Conservation (phyloP, 1,284 basidiomycete species). For the Irpex sp. region DNA sequence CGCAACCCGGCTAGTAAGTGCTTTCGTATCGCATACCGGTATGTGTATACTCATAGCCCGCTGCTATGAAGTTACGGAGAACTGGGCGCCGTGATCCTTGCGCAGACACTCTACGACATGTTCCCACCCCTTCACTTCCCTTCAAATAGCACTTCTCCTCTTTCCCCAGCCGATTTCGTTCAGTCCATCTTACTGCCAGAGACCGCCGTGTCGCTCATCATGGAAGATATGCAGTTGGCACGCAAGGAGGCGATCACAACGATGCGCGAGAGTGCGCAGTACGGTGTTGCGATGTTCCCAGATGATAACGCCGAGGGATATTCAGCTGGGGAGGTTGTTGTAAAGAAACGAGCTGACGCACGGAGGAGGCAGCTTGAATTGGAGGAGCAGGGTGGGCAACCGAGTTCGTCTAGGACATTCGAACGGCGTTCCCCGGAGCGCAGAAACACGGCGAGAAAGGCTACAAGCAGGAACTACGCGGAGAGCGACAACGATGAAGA, state of each 20-base stretch:
- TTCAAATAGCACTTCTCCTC: constrained; percentile 48
- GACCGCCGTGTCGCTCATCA: constrained; percentile 66
- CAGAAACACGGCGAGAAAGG: not conserved
- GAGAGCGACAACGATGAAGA: not conserved
- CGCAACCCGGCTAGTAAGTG: constrained; percentile 80
- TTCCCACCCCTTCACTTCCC: constrained; percentile 63
- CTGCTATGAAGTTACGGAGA: constrained; percentile 67
- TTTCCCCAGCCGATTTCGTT: constrained; percentile 68
- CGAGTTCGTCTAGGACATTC: not conserved
- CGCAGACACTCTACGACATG: constrained; percentile 69
- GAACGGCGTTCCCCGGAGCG: not conserved
- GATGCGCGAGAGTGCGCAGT: constrained; percentile 68
- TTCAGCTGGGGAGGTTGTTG: constrained; percentile 41
- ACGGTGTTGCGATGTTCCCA: constrained; percentile 79
- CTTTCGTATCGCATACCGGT: constrained; percentile 10
- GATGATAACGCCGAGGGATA: constrained; percentile 41
- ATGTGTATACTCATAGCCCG: constrained; percentile 6
- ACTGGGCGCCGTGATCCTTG: constrained; percentile 71
- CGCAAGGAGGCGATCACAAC: constrained; percentile 48
- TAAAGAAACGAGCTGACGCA: constrained; percentile 61
- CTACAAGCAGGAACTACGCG: not conserved
- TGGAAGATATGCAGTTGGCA: constrained; percentile 55
- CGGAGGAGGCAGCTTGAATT: constrained; percentile 58
- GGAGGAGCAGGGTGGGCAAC: constrained; percentile 39
- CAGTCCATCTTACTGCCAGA: constrained; percentile 74